Evolutionary conservation across 108 stramenopile species (phyloP), one percentile per base, ranked within the genome.

Genomic region (Cyclotella choctawhatcheeana): DNA sequence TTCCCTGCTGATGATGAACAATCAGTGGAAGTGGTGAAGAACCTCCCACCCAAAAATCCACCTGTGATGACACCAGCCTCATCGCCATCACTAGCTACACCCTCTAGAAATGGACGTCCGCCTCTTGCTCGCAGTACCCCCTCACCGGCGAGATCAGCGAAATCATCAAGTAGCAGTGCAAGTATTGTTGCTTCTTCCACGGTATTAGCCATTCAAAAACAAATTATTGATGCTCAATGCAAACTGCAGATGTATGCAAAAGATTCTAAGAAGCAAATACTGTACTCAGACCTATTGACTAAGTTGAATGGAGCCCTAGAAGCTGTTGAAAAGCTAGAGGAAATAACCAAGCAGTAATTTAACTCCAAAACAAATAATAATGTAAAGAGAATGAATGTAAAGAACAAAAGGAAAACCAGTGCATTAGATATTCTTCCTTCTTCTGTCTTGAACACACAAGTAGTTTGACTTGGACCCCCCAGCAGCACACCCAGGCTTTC

Each of bases 301-400:
- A 64, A 64, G 27, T 64, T 64, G 47, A 48, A 37, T 64, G 21
- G 22, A n/a, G 62, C 62, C 7, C 31, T 33, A 5, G 3, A 45
- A 6, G 62, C 62, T n/a, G 62, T 64, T 24, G 25, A 64, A 18
- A 64, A 64, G 27, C 27, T 64, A 13, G 62, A 64, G 25, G 20
- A 64, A 5, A 25, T 44, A n/a, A 18, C 48, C 4, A 10, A 50
- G 17, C 18, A 14, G 48, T n/a, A 50, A n/a, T 18, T n/a, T n/a
- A n/a, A n/a, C n/a, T n/a, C n/a, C n/a, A n/a, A n/a, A n/a, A n/a
- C n/a, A n/a, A n/a, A n/a, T n/a, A n/a, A n/a, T n/a, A n/a, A n/a
- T n/a, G n/a, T n/a, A n/a, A n/a, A n/a, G n/a, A n/a, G n/a, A n/a
- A n/a, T n/a, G n/a, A n/a, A n/a, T n/a, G n/a, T n/a, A n/a, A n/a